A percentile compares a stretch with the other conserved stretches of the same genome.
phyloP scores from a whole-genome alignment of 495 filamentous ascomycete genomes.

The Staphylotrichum tortipilum region DNA sequence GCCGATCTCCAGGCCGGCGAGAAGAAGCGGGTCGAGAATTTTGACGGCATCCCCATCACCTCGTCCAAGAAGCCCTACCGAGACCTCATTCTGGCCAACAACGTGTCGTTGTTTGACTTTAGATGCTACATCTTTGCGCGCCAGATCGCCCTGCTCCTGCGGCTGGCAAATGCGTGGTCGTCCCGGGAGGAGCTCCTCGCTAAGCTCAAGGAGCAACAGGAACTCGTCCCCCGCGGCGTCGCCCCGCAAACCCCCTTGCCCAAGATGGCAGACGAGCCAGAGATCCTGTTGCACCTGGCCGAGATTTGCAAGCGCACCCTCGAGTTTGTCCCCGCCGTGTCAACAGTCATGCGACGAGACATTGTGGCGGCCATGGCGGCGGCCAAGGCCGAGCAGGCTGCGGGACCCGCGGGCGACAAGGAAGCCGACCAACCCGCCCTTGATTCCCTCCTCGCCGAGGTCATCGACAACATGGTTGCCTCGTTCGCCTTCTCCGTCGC shows the following conservation, averaged over 20 bases:
- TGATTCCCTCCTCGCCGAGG: slow-evolving; percentile 34
- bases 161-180: slow-evolving; percentile 63
- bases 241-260: slow-evolving; percentile 38
- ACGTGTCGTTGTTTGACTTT: slow-evolving; percentile 97
- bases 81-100: slow-evolving; percentile 86
- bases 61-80: slow-evolving; percentile 75
- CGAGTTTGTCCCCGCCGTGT: slow-evolving; percentile 70
- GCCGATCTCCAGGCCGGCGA: slow-evolving; percentile 40
- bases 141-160: slow-evolving; percentile 73
- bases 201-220: slow-evolving; percentile 50
- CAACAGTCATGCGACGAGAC: slow-evolving; percentile 70
- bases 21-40: slow-evolving; percentile 20
- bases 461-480: slow-evolving; percentile 73
- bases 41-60: slow-evolving; percentile 56
- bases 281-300: slow-evolving; percentile 66
- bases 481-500: slow-evolving; percentile 78
- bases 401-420: neutral
- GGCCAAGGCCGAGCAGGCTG: slow-evolving; percentile 17
- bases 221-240: slow-evolving; percentile 42
- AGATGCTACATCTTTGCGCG: slow-evolving; percentile 87
- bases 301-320: slow-evolving; percentile 72
- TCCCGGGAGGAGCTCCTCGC: slow-evolving; percentile 48
- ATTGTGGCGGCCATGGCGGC: slow-evolving; percentile 42
- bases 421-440: too few species aligned
- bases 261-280: slow-evolving; percentile 48